Evolutionary conservation across 176 grass and related monocot genomes (phyloP), one percentile per base, ranked within the genome.

Genomic region (Bolboschoenus planiculmis): DNA sequence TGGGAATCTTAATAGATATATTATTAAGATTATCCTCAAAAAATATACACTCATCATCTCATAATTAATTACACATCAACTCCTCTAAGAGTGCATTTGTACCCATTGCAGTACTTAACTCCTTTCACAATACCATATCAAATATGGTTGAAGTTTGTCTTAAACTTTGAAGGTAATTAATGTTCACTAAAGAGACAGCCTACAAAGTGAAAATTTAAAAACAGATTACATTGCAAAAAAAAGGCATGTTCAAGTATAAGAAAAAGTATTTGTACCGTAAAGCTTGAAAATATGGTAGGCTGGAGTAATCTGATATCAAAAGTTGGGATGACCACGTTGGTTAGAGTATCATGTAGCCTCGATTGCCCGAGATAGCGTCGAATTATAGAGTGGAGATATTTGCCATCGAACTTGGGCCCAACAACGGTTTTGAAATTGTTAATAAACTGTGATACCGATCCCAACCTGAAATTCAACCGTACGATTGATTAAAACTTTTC

Each of bases 211-310:
- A 61, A 13, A 29, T 27, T 61, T 27, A 30, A 61, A 61, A 61
- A 27, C 7, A 60, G n/a, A 65, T 18, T 15, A 23, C 40, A 48
- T n/a, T n/a, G 13, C 10, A 46, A 30, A 44, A 30, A 47, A 44
- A 53, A 13, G 23, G 10, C 10, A 48, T 46, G 2, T 55, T 74
- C 5, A 53, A 53, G 15, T 26, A 79, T 75, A 35, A 59, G 50
- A 79, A 3, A 63, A 20, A 48, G 10, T 27, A 60, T 13, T 27
- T 26, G 8, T 89, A 92, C 94, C 83, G 90, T 79, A n/a, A 93
- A 90, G 85, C 58, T 91, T 2, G 94, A 97, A 78, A 97, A 97
- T 27, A 97, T 90, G 0, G 83, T 84, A 1, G 94, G 94, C 14
- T 93, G 87, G 53, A 93, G 56, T 35, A 83, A 53, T 5, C 46